phyloP scores from a whole-genome alignment of 768 basidiomycete genomes.

The Dendrothele bispora region DNA sequence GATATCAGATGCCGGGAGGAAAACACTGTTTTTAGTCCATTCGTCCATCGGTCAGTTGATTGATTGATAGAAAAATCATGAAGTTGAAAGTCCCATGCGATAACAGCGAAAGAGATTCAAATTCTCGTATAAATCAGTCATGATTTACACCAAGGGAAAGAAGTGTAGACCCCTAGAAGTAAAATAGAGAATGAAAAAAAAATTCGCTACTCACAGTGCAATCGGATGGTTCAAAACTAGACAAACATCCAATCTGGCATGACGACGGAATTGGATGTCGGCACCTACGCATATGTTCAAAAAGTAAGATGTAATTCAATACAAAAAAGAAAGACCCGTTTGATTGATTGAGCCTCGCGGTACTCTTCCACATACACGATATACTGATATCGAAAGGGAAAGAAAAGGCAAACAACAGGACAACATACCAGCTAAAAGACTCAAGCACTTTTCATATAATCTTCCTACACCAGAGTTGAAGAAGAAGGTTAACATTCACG shows the following conservation, averaged over 20 bases:
- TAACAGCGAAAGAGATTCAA: background rate
- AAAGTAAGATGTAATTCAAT: slow-evolving; percentile 11
- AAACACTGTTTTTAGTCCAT: no score
- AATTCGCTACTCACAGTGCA: slow-evolving; percentile 85
- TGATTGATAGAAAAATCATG: no score
- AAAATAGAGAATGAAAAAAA: no score
- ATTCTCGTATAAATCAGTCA: no score
- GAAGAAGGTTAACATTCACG: slow-evolving; percentile 3
- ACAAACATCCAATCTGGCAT: slow-evolving; percentile 87
- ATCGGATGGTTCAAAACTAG: slow-evolving; percentile 93
- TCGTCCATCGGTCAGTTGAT: no score
- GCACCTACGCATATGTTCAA: slow-evolving; percentile 63
- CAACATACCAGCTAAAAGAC: slow-evolving; percentile 74
- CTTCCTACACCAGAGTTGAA: slow-evolving; percentile 58
- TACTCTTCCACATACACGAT: no score
- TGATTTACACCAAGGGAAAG: no score
- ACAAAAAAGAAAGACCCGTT: slow-evolving; percentile 4
- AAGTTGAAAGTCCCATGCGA: slow-evolving; percentile 1
- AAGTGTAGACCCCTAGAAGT: no score
- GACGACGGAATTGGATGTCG: slow-evolving; percentile 91
- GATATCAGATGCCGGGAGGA: slow-evolving; percentile 95
- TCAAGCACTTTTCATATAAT: slow-evolving; percentile 87
- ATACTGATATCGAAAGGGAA: no score
- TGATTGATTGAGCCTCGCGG: no score
- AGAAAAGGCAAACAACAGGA: no score